Evolutionary conservation across 2,329 filamentous ascomycete genomes (phyloP).

Genomic region (Stromatinia cepivora): DNA sequence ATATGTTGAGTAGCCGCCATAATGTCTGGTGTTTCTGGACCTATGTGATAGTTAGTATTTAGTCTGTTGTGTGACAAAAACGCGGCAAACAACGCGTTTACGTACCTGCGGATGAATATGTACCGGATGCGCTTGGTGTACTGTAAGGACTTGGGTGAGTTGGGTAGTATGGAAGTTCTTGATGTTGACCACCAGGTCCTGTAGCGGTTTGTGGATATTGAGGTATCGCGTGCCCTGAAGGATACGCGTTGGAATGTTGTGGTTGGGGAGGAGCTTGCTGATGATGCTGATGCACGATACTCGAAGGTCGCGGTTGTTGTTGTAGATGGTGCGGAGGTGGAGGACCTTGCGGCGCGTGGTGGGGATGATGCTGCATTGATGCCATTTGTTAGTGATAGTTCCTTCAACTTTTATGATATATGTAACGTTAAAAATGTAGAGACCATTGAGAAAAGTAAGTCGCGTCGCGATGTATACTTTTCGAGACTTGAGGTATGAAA

Average conservation of each 20-base stretch:
- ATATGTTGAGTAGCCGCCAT: slow-evolving; percentile 70
- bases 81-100: slow-evolving; percentile 26
- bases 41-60: slow-evolving; percentile 30
- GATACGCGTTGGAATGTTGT: slow-evolving; percentile 66
- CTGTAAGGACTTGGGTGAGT: slow-evolving; percentile 81
- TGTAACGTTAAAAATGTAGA: slow-evolving; percentile 37
- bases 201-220: slow-evolving; percentile 69
- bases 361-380: slow-evolving; percentile 68
- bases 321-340: slow-evolving; percentile 60
- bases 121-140: slow-evolving; percentile 75
- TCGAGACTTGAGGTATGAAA: slow-evolving; percentile 37
- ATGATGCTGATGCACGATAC: slow-evolving; percentile 70
- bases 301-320: slow-evolving; percentile 70
- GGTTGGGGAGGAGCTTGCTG: slow-evolving; percentile 60
- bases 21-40: slow-evolving; percentile 61
- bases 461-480: slow-evolving; percentile 41
- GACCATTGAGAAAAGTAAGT: slow-evolving; percentile 40
- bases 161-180: slow-evolving; percentile 77
- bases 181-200: slow-evolving; percentile 59
- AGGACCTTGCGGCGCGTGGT: slow-evolving; percentile 68
- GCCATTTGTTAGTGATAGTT: slow-evolving; percentile 35
- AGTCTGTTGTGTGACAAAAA: slow-evolving; percentile 19
- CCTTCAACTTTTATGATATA: slow-evolving; percentile 29
- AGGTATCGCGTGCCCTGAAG: slow-evolving; percentile 65
- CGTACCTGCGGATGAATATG: slow-evolving; percentile 83